Conservation (phyloP, 805 yeast species). For the Nakazawaea pomicola region DNA sequence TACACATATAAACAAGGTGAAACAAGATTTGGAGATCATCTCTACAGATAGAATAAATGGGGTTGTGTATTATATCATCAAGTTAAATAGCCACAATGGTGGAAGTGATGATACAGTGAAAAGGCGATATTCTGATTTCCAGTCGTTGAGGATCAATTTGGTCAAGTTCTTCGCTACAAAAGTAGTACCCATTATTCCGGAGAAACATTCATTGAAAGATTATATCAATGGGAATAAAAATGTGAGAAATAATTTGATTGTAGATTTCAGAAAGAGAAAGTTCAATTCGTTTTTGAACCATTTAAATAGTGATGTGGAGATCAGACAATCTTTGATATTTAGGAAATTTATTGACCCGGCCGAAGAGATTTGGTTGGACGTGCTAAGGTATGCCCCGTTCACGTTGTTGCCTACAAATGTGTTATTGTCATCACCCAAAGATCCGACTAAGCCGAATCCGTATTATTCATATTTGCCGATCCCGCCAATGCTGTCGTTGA, state of each 20-base stretch:
- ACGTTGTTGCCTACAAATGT: slow-evolving; percentile 42
- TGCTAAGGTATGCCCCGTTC: slow-evolving; percentile 30
- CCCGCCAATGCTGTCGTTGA: slow-evolving; percentile 26
- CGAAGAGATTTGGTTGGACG: slow-evolving; percentile 46
- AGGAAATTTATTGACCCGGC: slow-evolving; percentile 47
- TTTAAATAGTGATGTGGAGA: slow-evolving; percentile 28
- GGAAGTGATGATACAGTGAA: too few relatives aligned
- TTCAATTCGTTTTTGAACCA: slow-evolving; percentile 39
- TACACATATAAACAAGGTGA: too few relatives aligned
- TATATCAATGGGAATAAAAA: slow-evolving; percentile 32
- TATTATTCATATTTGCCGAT: slow-evolving; percentile 44
- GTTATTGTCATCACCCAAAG: slow-evolving; percentile 42
- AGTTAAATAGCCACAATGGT: too few relatives aligned
- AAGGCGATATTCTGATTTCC: slow-evolving; percentile 90
- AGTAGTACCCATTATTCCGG: slow-evolving; percentile 96
- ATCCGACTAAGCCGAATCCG: slow-evolving; percentile 51
- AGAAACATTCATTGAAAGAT: slow-evolving; percentile 56
- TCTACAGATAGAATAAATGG: slow-evolving; percentile 8
- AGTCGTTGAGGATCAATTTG: slow-evolving; percentile 66
- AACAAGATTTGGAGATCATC: neutral
- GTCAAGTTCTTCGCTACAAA: slow-evolving; percentile 74
- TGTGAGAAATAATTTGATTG: slow-evolving; percentile 26
- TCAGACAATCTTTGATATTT: slow-evolving; percentile 33
- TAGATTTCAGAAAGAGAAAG: slow-evolving; percentile 44
- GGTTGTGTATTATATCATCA: slow-evolving; percentile 5